Conservation (phyloP, 2,329 filamentous ascomycete genomes). For the Pseudogymnoascus sp. region DNA sequence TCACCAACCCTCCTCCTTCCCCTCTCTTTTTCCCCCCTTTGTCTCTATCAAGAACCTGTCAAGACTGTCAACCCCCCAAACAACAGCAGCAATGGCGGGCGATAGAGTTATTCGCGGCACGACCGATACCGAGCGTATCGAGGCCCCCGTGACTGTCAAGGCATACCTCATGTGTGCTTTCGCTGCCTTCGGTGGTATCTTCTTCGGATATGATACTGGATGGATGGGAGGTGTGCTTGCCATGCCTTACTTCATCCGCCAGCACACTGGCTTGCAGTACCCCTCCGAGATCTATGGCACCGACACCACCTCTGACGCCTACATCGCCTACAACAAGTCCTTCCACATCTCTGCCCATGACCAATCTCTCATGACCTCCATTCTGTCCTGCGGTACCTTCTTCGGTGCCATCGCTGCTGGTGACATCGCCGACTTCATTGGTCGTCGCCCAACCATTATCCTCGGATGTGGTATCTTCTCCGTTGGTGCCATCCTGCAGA, state of each 20-base stretch:
- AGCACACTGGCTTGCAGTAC: conserved; percentile 20
- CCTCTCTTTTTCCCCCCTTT: background rate
- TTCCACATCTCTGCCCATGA: conserved; percentile 36
- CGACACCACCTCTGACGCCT: conserved; percentile 10
- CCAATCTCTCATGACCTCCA: conserved; percentile 62
- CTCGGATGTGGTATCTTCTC: conserved; percentile 64
- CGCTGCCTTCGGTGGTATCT: conserved; percentile 54
- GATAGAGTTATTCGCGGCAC: conserved; percentile 16
- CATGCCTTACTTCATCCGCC: conserved; percentile 37
- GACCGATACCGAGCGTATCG: conserved; percentile 49
- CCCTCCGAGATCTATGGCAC: conserved; percentile 21
- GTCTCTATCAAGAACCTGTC: background rate
- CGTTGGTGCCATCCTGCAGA: conserved; percentile 60
- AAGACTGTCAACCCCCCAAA: background rate
- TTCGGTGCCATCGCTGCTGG: conserved; percentile 67
- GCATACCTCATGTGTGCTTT: conserved; percentile 62
- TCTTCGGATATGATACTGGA: conserved; percentile 62
- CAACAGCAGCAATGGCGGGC: conserved; percentile 6
- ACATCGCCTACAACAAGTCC: conserved; percentile 12
- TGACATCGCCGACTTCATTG: conserved; percentile 65
- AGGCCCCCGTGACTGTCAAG: conserved; percentile 61
- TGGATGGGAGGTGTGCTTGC: conserved; percentile 58
- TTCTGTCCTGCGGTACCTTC: conserved; percentile 72
- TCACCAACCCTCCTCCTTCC: background rate
- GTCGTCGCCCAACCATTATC: conserved; percentile 63